Conservation (phyloP, 2,329 filamentous ascomycete species). For the Lachnellula arida region DNA sequence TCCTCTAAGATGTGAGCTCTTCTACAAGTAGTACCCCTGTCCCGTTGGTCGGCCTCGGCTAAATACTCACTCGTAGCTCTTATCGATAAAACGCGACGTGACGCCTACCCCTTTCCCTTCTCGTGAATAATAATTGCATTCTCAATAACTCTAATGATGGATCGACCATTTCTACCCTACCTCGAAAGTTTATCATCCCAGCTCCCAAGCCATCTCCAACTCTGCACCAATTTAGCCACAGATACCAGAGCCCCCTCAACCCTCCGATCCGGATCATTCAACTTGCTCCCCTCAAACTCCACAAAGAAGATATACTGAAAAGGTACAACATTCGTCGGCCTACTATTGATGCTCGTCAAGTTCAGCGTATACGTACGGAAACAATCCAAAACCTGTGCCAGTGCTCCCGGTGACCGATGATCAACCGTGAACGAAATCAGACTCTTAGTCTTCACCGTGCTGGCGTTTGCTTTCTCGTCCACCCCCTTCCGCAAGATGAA, state of each 20-base stretch:
- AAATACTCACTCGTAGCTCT: not conserved
- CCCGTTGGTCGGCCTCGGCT: not conserved
- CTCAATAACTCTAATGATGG: not conserved
- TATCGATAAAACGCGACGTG: conserved; percentile 20
- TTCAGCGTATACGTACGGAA: conserved; percentile 73
- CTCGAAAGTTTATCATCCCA: conserved; percentile 43
- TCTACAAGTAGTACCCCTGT: not conserved
- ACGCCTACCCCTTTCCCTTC: not conserved
- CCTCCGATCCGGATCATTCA: conserved; percentile 47
- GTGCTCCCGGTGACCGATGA: conserved; percentile 71
- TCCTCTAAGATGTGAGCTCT: not conserved
- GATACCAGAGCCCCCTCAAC: conserved; percentile 58
- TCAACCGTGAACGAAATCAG: conserved; percentile 80
- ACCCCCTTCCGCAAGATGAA: conserved; percentile 51
- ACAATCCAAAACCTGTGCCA: conserved; percentile 74
- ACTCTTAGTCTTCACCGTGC: conserved; percentile 51
- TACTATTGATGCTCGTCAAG: conserved; percentile 83
- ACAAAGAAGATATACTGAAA: conserved; percentile 97
- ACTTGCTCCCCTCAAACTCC: conserved; percentile 68
- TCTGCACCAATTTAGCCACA: conserved; percentile 53
- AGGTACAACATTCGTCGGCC: conserved; percentile 67
- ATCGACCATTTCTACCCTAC: conserved; percentile 1
- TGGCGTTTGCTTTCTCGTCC: conserved; percentile 14
- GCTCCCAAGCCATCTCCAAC: conserved; percentile 65
- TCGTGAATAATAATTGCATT: not conserved